Evolutionary conservation across 179 eudicot species (phyloP).

Genomic region (Amaranthus tricolor): DNA sequence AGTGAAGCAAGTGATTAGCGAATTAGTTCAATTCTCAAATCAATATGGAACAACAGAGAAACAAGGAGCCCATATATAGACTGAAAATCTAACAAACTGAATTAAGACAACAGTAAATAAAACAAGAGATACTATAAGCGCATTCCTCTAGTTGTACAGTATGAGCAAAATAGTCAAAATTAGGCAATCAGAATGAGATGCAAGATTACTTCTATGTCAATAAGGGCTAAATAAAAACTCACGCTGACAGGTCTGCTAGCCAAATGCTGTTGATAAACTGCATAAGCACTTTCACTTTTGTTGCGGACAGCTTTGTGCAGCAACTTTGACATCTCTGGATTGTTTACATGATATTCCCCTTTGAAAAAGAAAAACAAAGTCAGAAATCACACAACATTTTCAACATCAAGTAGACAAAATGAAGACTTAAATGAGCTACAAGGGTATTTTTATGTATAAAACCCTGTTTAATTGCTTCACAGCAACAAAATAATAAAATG

Average conservation of each 20-base stretch:
- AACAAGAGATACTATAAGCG: not conserved
- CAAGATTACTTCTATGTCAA: not conserved
- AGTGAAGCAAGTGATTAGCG: no score
- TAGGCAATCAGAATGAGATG: no score
- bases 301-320: slow-evolving; percentile 98
- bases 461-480: not conserved
- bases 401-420: not conserved
- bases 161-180: not conserved
- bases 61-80: no score
- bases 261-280: slow-evolving; percentile 97
- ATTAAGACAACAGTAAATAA: not conserved
- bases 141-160: not conserved
- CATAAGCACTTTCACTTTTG: slow-evolving; percentile 92
- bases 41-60: not conserved
- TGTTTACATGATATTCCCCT: slow-evolving; percentile 98
- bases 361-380: slow-evolving; percentile 12
- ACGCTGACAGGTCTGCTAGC: slow-evolving; percentile 95
- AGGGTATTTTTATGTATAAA: no score
- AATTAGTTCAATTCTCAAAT: no score
- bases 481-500: slow-evolving; percentile 1
- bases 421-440: not conserved
- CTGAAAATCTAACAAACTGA: not conserved
- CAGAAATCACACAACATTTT: slow-evolving; percentile 5
- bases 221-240: slow-evolving; percentile 23
- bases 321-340: slow-evolving; percentile 98